Base-by-base conservation (phyloP, 805 yeast species). In the Isabelozyma gotoi region DNA sequence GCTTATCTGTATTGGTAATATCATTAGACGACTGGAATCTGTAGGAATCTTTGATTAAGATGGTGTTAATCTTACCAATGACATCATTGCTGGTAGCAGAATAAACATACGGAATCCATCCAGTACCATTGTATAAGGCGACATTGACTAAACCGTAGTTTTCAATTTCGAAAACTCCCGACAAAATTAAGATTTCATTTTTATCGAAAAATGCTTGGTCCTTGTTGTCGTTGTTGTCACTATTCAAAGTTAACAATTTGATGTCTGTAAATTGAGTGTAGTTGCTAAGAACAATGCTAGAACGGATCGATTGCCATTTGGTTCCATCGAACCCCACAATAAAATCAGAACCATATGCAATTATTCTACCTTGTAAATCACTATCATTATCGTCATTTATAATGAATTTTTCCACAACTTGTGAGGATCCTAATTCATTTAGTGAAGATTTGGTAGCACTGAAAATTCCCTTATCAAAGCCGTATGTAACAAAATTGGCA, bases 61-160 rank as follows among this genome's bases (percentile, higher is more conserved):
- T 45, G 2, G 70, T 48, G 36, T 60, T 54, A 11, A 72, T 51
- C 0, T 44, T 39, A 4, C 77, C 77, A 4, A 65, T 35, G 24
- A 50, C 38, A 2, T 49, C 40, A 10, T 51, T 44, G 5, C 52
- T 45, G 39, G 46, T 46, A 7, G 53, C 39, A 1, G 85, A 64
- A 46, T 77, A 76, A 2, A 80, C 57, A 45, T 74, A 79, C 10
- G 96, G 96, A 21, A 65, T 55, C 96, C 96, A 89, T 6, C 51
- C 39, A 0, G 67, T 50, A 1, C 95, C 90, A 56, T 88, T 81
- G 62, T 62, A 88, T 20, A 78, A 63, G 0, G 91, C 92, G 19
- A 81, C 71, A 33, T 82, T 77, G 2, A 78, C 80, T 19, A 63
- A 56, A 0, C 91, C 94, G 54, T 76, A 81, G 2, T 59, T 59